Base-by-base conservation (phyloP, 208 protist genomes). In the Spongospora subterranea region DNA sequence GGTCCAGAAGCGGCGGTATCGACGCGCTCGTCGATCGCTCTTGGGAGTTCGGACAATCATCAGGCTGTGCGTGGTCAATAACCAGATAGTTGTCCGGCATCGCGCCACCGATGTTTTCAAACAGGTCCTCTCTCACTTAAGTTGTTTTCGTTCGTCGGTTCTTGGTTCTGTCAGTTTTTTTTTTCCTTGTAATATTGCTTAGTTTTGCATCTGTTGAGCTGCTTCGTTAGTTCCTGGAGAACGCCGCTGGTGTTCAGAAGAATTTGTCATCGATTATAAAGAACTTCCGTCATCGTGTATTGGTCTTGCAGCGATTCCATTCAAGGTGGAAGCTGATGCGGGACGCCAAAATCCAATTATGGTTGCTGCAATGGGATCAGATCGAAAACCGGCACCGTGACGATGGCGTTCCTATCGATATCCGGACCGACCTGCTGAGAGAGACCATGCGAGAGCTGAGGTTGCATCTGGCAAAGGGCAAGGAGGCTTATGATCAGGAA, bases 201-300 rank as follows among this genome's bases (percentile, higher is more conserved):
- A 6, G 24, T 60, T 60, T 60, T 60, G 50, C 6, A 60, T 29
- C 24, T 24, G 24, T 60, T 24, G 6, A 29, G 24, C 24, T 60
- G 6, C 13, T 20, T 20, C 6, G 17, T 40, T 82, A 82, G 71
- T 82, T 82, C 71, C n/a, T 82, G 71, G 71, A 82, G 71, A 82
- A n/a, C 71, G 40, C 40, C n/a, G 71, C 71, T 82, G 71, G 71
- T n/a, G 71, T 82, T 43, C 71, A 82, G n/a, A 82, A 82, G 71
- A 82, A 82, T 43, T 45, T 82, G 71, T 82, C 71, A 35, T 39
- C 71, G 17, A 82, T 82, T 43, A 82, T 82, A 20, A 82, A 82
- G 71, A 82, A 43, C 71, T 82, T 82, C 71, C 35, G 35, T 6
- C 71, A 82, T 82, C n/a, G 40, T 35, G 71, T 82, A 35, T n/a